Evolutionary conservation across 2,329 filamentous ascomycete species (phyloP), one percentile per base, ranked within the genome.

Genomic region (Lasiodiplodia gonubiensis): DNA sequence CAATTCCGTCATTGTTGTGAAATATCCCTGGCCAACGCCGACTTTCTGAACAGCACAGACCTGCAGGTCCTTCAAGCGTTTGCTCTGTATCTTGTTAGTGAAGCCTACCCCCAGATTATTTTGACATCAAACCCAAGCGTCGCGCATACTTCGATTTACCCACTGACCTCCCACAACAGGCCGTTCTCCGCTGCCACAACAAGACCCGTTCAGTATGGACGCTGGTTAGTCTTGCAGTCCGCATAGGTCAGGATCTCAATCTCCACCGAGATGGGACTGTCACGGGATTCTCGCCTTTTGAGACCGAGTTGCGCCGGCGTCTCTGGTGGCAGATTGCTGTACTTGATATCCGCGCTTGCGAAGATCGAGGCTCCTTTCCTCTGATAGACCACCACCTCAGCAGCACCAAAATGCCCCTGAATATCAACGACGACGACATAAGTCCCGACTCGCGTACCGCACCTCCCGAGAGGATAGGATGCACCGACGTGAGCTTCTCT

Each of bases 1-100:
- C 66, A 67, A 37, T 63, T 37, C 25, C 48, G 66, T 18, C 66
- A 67, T 37, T 67, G 66, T 49, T 54, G 46, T 25, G 66, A 67
- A 35, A 67, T 67, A 10, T 88, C 90, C 1, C 80, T 93, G 27
- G 82, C 89, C 37, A 89, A 89, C 70, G 88, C 87, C 1, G 85
- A 86, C 12, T 90, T 92, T 70, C 86, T 93, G 78, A 85, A 87
- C 35, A 86, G 86, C 16, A 86, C 86, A 1, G 89, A 92, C 68
- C 73, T 91, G 10, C 85, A 86, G 63, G 83, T 89, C 3, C 78
- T 93, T 25, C 90, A 92, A 76, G 90, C 89, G 1, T 88, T 88
- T 67, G 79, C 89, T 7, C 79, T 92, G 16, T 92, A 90, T 71
- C 80, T 91, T 67, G 88, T 91, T 81, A 78, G 82, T 72, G 35